These are phyloP conservation scores for Orbilia ellipsospora DNA, from an alignment of 2,329 filamentous ascomycete genomes.

Conservation along the genomic window DNA sequence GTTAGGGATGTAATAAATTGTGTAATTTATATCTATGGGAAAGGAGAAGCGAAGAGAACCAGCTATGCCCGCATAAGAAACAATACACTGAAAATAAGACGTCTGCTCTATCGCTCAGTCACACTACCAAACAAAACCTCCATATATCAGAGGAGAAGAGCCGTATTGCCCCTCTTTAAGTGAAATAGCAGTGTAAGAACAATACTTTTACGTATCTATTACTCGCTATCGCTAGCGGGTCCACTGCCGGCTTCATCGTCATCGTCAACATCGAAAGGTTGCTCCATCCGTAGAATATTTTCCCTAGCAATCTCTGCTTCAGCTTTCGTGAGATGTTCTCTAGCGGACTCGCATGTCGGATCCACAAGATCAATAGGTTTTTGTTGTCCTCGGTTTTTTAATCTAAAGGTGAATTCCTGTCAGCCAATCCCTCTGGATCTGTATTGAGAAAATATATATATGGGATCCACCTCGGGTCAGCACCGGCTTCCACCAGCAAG, in stretches of 20 bases:
- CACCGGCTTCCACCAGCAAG: conserved; percentile 85
- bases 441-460: conserved; percentile 16
- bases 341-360: conserved; percentile 73
- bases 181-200: no score
- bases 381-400: conserved; percentile 78
- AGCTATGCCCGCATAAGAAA: conserved; percentile 24
- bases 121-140: not conserved
- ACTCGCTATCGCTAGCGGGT: conserved; percentile 47
- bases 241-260: conserved; percentile 66
- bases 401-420: conserved; percentile 59
- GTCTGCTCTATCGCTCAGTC: conserved; percentile 7
- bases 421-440: no score
- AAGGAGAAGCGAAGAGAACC: conserved; percentile 3
- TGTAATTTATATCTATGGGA: not conserved
- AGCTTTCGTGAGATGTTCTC: conserved; percentile 74
- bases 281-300: conserved; percentile 64
- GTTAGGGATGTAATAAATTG: not conserved
- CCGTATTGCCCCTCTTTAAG: no score
- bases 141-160: no score
- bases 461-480: conserved; percentile 66
- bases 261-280: conserved; percentile 66
- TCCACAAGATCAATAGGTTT: conserved; percentile 79
- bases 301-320: conserved; percentile 63
- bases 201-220: not conserved
- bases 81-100: not conserved